A percentile compares a stretch with the other conserved stretches of the same genome.
Conservation (phyloP, 2,329 filamentous ascomycete species). For the Colletotrichum liriopes region DNA sequence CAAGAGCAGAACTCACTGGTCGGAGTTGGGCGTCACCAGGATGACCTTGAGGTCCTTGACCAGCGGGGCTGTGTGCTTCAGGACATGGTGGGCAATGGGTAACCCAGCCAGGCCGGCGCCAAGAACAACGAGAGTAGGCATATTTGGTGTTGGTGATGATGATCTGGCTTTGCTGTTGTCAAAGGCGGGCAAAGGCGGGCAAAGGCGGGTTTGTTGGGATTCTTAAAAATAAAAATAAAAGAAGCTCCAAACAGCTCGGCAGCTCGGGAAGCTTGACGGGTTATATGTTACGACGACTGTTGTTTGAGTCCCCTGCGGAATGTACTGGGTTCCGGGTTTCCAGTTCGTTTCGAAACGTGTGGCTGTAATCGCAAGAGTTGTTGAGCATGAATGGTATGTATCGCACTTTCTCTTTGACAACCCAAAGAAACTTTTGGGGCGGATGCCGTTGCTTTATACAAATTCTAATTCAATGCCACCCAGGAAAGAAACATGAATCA, state of each 20-base stretch:
- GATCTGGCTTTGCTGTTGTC: background rate
- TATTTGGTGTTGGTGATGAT: slow-evolving; percentile 46
- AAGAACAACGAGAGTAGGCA: slow-evolving; percentile 68
- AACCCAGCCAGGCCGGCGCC: slow-evolving; percentile 68
- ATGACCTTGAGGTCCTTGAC: slow-evolving; percentile 64
- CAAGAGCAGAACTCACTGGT: slow-evolving; percentile 34
- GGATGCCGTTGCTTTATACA: slow-evolving; percentile 8
- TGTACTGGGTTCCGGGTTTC: slow-evolving; percentile 23
- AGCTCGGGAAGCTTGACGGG: background rate
- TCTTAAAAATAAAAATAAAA: background rate
- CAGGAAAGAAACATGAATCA: background rate
- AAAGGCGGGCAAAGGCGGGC: too few species aligned
- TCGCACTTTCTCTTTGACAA: background rate
- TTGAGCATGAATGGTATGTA: background rate
- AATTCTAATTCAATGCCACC: too few species aligned
- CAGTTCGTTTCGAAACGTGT: slow-evolving; percentile 33
- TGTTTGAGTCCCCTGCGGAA: slow-evolving; percentile 1
- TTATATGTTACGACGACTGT: background rate
- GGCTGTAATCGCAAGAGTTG: slow-evolving; percentile 2
- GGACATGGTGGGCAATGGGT: slow-evolving; percentile 65
- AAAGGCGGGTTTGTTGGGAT: background rate
- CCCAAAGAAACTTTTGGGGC: background rate
- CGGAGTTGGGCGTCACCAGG: slow-evolving; percentile 66
- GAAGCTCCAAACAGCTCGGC: slow-evolving; percentile 1
- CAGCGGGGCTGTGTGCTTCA: slow-evolving; percentile 63